Evolutionary conservation across 1,284 basidiomycete genomes (phyloP).

Genomic region (Irpex lacteus): DNA sequence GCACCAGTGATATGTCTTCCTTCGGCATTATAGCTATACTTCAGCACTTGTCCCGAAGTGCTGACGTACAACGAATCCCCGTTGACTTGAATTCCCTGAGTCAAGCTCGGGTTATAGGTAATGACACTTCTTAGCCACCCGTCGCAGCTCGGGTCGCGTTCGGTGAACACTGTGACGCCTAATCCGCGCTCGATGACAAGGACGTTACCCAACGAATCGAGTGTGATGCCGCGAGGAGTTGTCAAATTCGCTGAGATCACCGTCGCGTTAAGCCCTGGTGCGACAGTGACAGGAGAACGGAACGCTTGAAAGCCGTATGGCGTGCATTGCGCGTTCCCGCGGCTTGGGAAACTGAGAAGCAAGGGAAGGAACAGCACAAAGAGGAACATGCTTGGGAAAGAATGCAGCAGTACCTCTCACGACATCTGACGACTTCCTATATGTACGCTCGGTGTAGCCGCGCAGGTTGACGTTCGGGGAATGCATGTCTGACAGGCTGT

Average conservation of each 20-base stretch:
- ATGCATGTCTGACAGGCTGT: background rate
- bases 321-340: conserved; percentile 10
- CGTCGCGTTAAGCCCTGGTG: conserved; percentile 29
- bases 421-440: background rate
- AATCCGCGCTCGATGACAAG: conserved; percentile 40
- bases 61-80: conserved; percentile 20
- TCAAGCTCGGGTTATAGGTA: conserved; percentile 33
- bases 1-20: conserved; percentile 13
- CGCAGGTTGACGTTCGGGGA: background rate
- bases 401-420: background rate
- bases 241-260: conserved; percentile 38
- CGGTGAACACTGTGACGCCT: conserved; percentile 37
- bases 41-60: conserved; percentile 11
- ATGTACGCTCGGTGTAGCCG: background rate
- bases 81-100: conserved; percentile 40
- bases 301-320: conserved; percentile 9
- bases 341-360: background rate
- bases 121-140: conserved; percentile 39
- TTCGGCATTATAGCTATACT: conserved; percentile 8
- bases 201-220: conserved; percentile 35
- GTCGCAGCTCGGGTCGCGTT: conserved; percentile 12
- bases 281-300: conserved; percentile 33
- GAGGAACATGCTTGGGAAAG: background rate
- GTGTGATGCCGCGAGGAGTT: conserved; percentile 35
- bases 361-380: background rate